Evolutionary conservation across 768 basidiomycete species (phyloP), one percentile per base, ranked within the genome.

Genomic region (Termitomyces sp.): DNA sequence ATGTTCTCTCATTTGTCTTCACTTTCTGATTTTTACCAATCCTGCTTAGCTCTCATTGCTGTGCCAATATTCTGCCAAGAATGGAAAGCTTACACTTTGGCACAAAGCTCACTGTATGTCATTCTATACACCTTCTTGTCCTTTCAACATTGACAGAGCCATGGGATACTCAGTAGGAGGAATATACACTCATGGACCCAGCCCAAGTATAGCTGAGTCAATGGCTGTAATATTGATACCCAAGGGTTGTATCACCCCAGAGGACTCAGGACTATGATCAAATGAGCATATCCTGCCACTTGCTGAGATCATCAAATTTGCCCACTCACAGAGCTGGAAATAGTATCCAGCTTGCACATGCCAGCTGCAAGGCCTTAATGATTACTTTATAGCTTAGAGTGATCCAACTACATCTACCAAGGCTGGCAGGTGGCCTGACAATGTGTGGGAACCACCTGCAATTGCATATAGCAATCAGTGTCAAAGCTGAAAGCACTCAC

Each of bases 311-410:
- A 82, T 86, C 67, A 82, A 87, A 60, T 89, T 90, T 57, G 87
- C 87, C n/a, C 87, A 89, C 68, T 83, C 84, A 0, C 86, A 88
- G 65, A 82, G 79, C 52, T 84, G 87, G 68, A 85, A 86, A 53
- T 25, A 90, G 77, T 9, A 86, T 92, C 58, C 92, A 93, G 65
- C 80, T 92, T 17, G 86, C 81, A 0, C 91, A 93, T 63, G 87
- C 89, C 0, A 91, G 91, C 0, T 78, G 90, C n/a, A 92, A 92
- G 70, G 88, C 83, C 0, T 86, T 84, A 7, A 85, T 80, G 0
- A 70, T 82, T 17, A 80, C 85, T 0, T 86, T 88, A 0, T 92
- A 87, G 87, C 68, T 88, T 37, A 57, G 73, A 62, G 67, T n/a
- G 72, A 72, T 17, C 43, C 71, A 11, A 56, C 66, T 12, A 81